phyloP scores from a whole-genome alignment of 2,329 filamentous ascomycete species.

The Tolypocladium amazonense region DNA sequence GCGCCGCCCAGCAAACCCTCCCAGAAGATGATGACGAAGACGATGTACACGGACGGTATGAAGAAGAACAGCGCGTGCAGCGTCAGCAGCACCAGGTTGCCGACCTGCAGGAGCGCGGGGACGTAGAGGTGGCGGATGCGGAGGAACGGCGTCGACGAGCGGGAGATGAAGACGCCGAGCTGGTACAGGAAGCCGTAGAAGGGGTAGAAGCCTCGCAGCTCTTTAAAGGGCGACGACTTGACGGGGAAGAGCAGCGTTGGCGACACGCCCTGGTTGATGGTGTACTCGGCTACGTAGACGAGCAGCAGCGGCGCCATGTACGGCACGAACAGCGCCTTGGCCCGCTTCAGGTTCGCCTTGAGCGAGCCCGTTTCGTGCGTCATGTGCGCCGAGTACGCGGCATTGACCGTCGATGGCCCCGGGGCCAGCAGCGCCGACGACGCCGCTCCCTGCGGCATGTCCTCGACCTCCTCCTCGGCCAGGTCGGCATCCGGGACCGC shows the following conservation, averaged over 20 bases:
- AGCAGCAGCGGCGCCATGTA: conserved; percentile 86
- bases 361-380: conserved; percentile 24
- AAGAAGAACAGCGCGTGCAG: conserved; percentile 71
- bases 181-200: conserved; percentile 95
- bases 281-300: conserved; percentile 94
- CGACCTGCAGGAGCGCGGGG: conserved; percentile 71
- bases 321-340: conserved; percentile 59
- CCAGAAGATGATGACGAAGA: conserved; percentile 85
- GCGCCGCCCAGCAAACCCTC: conserved; percentile 83
- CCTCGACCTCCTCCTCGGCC: conserved; percentile 24
- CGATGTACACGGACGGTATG: conserved; percentile 74
- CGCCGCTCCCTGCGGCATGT: conserved; percentile 24
- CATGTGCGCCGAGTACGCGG: conserved; percentile 24
- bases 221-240: conserved; percentile 60
- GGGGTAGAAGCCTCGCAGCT: conserved; percentile 84
- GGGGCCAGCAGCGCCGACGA: conserved; percentile 39
- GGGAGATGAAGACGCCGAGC: conserved; percentile 86
- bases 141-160: conserved; percentile 80
- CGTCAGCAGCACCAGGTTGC: conserved; percentile 64
- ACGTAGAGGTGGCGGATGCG: conserved; percentile 73
- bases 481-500: conserved; percentile 33
- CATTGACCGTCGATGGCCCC: conserved; percentile 25
- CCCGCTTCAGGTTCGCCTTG: conserved; percentile 49
- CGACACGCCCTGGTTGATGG: conserved; percentile 89
- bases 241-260: conserved; percentile 86